Base-by-base conservation (phyloP, 2,329 filamentous ascomycete species). In the Niveomyces coronatus region DNA sequence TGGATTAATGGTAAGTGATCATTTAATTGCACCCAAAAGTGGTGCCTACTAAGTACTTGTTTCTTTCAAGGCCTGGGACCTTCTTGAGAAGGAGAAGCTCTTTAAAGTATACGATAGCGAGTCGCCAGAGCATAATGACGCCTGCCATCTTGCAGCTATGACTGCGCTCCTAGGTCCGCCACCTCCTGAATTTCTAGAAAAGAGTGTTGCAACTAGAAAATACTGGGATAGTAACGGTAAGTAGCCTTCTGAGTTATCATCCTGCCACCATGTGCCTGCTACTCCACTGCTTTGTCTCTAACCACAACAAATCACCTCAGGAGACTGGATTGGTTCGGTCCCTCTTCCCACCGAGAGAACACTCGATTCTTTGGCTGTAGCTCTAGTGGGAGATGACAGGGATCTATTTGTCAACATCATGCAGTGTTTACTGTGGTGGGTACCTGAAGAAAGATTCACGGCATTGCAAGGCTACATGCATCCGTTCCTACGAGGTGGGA, bases 1-100 rank as follows among this genome's bases (percentile, higher is more conserved):
- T 2, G 58, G 53, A 24, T 45, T 61, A 10, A 33, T 61, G 46
- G 58, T 61, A 46, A 43, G 45, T 27, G 15, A 28, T 5, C 24
- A 6, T 22, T 24, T 14, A 27, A 3, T 27, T 16, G 9, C 15
- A 10, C 15, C 13, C 15, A 35, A 9, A 14, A 10, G 1, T 20
- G 14, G 9, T 31, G 9, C 10, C 29, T 29, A 29, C 23, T 36
- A 22, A 29, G 17, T 13, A 3, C n/a, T 2, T 39, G n/a, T 57
- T 4, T 46, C 52, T 26, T 44, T 50, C 9, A 37, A 53, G 52
- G 45, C 46, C 15, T 54, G 53, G 51, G 45, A 51, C 24, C 42
- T 55, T 15, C 42, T 55, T 4, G 42, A 53, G 18, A 23, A 17
- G 8, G 35, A 46, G 17, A 15, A 35, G 13, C 35, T 56, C 5